Conservation (phyloP, 2,329 filamentous ascomycete species). For the Exophiala aquamarina region DNA sequence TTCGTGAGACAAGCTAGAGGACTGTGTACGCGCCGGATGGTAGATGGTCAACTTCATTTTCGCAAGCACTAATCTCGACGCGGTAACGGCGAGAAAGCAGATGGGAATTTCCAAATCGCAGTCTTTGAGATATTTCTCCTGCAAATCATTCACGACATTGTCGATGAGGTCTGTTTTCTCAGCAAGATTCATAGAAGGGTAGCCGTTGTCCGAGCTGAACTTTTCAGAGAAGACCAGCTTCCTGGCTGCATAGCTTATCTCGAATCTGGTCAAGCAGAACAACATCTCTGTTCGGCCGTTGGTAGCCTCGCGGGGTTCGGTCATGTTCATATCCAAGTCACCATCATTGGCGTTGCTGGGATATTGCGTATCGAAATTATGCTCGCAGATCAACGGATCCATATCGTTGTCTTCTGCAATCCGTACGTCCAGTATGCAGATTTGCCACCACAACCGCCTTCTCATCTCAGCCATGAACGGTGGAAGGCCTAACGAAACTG, state of each 20-base stretch:
- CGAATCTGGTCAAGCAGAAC: conserved; percentile 27
- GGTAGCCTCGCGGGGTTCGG: background rate
- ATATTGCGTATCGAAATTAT: conserved; percentile 57
- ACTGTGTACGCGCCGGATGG: conserved; percentile 6
- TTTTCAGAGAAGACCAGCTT: conserved; percentile 26
- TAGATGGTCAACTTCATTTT: conserved; percentile 17
- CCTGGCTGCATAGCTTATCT: conserved; percentile 25
- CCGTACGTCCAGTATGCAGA: conserved; percentile 55
- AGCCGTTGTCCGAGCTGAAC: conserved; percentile 24
- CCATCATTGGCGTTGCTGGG: conserved; percentile 50
- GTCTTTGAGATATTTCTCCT: conserved; percentile 54
- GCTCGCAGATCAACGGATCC: conserved; percentile 58
- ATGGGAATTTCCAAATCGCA: conserved; percentile 35
- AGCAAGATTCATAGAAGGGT: conserved; percentile 10
- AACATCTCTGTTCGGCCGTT: conserved; percentile 27
- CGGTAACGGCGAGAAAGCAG: conserved; percentile 20
- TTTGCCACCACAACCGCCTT: conserved; percentile 36
- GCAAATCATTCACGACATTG: conserved; percentile 49
- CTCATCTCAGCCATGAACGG: conserved; percentile 49
- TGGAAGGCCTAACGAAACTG: conserved; percentile 4
- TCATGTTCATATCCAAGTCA: conserved; percentile 40
- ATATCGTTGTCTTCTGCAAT: conserved; percentile 63
- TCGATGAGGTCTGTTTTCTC: conserved; percentile 27
- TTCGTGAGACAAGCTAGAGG: conserved; percentile 2
- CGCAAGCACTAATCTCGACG: conserved; percentile 13